Evolutionary conservation across 2,329 filamentous ascomycete species (phyloP).

Genomic region (Elsinoe batatas): DNA sequence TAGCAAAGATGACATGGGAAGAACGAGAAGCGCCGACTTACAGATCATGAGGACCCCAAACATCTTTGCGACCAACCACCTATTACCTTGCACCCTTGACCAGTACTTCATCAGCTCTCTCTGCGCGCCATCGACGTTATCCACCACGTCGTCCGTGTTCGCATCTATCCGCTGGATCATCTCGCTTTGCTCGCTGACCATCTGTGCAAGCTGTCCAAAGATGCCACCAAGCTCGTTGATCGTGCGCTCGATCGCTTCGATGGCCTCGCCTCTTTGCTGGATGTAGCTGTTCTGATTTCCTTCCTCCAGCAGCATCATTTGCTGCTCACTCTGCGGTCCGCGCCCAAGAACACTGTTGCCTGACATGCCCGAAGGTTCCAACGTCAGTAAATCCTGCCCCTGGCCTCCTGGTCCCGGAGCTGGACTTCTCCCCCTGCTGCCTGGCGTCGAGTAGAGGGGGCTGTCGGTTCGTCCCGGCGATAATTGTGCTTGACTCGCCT

Average conservation of each 20-base stretch:
- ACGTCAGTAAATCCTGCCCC: slow-evolving; percentile 60
- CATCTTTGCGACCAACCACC: slow-evolving; percentile 83
- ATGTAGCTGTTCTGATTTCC: slow-evolving; percentile 85
- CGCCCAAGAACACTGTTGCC: slow-evolving; percentile 33
- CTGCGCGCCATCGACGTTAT: slow-evolving; percentile 96
- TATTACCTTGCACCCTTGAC: slow-evolving; percentile 84
- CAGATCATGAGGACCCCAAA: slow-evolving; percentile 92
- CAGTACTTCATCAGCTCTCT: slow-evolving; percentile 95
- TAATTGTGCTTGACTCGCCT: slow-evolving; percentile 26
- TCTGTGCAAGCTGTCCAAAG: slow-evolving; percentile 86
- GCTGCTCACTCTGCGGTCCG: slow-evolving; percentile 62
- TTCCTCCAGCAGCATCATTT: slow-evolving; percentile 87
- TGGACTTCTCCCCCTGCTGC: slow-evolving; percentile 50
- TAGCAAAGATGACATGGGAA: slow-evolving; percentile 7
- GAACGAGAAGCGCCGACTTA: slow-evolving; percentile 24
- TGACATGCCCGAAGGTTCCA: slow-evolving; percentile 57
- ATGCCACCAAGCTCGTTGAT: slow-evolving; percentile 87
- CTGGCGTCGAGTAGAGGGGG: slow-evolving; percentile 47
- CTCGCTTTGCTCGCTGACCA: slow-evolving; percentile 95
- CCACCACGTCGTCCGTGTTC: slow-evolving; percentile 94
- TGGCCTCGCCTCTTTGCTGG: slow-evolving; percentile 85
- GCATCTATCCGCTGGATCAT: slow-evolving; percentile 97
- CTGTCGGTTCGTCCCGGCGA: slow-evolving; percentile 31
- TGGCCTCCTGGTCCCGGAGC: slow-evolving; percentile 24
- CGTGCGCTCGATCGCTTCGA: slow-evolving; percentile 92